Percentiles rank a stretch among this genome's conserved stretches.
These are phyloP conservation scores for Panaeolus papilionaceus DNA, from an alignment of 768 basidiomycete species.

Conservation along the genomic window DNA sequence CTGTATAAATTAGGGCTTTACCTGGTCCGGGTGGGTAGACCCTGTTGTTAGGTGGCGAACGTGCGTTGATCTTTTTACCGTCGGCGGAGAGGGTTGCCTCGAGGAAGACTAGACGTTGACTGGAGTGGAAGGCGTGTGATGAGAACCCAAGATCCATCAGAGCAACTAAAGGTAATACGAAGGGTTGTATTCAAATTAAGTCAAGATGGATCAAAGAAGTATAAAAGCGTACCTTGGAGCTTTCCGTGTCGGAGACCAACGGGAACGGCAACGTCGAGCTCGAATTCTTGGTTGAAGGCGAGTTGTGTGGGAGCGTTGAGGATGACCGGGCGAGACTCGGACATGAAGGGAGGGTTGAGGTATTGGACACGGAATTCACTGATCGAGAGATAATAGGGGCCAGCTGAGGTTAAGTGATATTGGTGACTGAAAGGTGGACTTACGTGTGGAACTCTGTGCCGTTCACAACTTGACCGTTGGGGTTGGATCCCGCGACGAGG, in stretches of 20 bases:
- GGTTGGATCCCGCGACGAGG: slow-evolving; percentile 51
- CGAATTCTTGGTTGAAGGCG: slow-evolving; percentile 39
- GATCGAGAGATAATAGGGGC: neutral
- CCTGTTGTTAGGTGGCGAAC: slow-evolving; percentile 41
- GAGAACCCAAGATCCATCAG: slow-evolving; percentile 50
- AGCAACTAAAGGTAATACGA: slow-evolving; percentile 32
- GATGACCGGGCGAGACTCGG: slow-evolving; percentile 37
- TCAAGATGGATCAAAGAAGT: neutral
- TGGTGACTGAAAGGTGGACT: slow-evolving; percentile 7
- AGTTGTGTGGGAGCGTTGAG: slow-evolving; percentile 39
- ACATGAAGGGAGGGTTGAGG: slow-evolving; percentile 49
- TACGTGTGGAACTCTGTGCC: slow-evolving; percentile 35
- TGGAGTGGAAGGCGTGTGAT: slow-evolving; percentile 48
- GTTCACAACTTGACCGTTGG: slow-evolving; percentile 40
- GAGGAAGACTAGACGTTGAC: slow-evolving; percentile 44
- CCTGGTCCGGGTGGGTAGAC: slow-evolving; percentile 49
- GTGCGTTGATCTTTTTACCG: slow-evolving; percentile 39
- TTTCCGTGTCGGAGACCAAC: slow-evolving; percentile 27
- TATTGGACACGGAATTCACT: slow-evolving; percentile 49
- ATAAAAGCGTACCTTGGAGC: slow-evolving; percentile 33
- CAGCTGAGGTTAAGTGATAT: slow-evolving; percentile 23
- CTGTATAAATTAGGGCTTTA: slow-evolving; percentile 16
- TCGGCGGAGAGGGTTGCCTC: slow-evolving; percentile 38
- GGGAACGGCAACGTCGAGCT: slow-evolving; percentile 37
- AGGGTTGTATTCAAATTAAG: too few species aligned